Conservation (phyloP, 352 stramenopile genomes). For the Phytopythium sindhum region DNA sequence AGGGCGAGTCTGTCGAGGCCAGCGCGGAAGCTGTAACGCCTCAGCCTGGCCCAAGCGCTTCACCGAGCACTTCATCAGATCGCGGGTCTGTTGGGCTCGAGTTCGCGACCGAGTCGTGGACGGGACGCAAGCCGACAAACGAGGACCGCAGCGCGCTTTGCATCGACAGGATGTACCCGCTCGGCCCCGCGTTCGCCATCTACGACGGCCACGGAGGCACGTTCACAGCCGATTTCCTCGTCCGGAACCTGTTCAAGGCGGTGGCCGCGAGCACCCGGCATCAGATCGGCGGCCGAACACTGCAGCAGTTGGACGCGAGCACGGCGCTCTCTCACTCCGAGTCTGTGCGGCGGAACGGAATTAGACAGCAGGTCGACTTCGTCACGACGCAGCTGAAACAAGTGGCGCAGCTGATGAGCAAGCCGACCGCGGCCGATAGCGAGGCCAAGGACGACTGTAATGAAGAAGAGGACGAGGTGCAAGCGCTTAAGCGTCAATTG, state of each 20-base stretch:
- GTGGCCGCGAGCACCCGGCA: constrained; percentile 25
- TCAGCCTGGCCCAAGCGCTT: background rate
- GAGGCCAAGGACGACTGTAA: background rate
- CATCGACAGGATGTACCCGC: constrained; percentile 24
- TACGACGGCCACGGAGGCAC: constrained; percentile 61
- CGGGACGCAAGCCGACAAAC: constrained; percentile 50
- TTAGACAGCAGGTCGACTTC: constrained; percentile 24
- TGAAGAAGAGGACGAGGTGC: constrained; percentile 10
- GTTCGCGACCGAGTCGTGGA: constrained; percentile 53
- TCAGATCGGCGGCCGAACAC: constrained; percentile 18
- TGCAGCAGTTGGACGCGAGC: constrained; percentile 16
- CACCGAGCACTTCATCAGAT: background rate
- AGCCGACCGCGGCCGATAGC: background rate
- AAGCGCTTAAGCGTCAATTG: constrained; percentile 24
- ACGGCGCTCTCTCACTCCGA: constrained; percentile 19
- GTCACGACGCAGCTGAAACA: constrained; percentile 29
- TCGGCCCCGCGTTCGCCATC: constrained; percentile 46
- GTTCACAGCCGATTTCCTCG: constrained; percentile 46
- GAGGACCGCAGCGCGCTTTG: constrained; percentile 46
- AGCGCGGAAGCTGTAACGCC: background rate
- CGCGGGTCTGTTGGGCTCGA: constrained; percentile 12
- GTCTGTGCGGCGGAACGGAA: constrained; percentile 19
- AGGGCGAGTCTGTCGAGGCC: too few species aligned
- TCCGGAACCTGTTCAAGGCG: constrained; percentile 38
- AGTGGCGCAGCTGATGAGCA: constrained; percentile 16